Percentiles rank a stretch among this genome's conserved stretches.
Conservation (phyloP, 495 filamentous ascomycete genomes). For the Hypoxylon fuscum region DNA sequence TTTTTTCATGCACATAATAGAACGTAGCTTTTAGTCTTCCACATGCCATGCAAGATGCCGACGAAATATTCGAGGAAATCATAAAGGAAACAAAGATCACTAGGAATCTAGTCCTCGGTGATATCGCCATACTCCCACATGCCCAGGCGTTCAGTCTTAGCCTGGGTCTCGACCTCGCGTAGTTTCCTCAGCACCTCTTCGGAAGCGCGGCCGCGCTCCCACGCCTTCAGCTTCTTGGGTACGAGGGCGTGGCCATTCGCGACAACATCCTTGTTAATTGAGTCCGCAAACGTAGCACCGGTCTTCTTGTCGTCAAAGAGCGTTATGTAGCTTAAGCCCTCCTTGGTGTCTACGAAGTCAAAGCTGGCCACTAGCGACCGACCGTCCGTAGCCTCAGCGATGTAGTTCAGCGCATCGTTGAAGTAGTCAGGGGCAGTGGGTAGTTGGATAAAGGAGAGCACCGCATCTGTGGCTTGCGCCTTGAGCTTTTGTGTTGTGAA, state of each 20-base stretch:
- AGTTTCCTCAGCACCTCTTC: conserved; percentile 74
- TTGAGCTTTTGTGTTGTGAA: conserved; percentile 83
- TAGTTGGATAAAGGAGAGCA: conserved; percentile 88
- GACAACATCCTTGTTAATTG: conserved; percentile 86
- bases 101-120: conserved; percentile 74
- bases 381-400: conserved; percentile 71
- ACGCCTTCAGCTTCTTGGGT: conserved; percentile 84
- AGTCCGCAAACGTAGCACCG: conserved; percentile 59
- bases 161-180: conserved; percentile 72
- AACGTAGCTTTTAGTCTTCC: conserved; percentile 17
- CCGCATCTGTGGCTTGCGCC: conserved; percentile 86
- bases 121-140: conserved; percentile 99
- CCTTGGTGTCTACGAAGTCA: conserved; percentile 76
- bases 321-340: conserved; percentile 83
- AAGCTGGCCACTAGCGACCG: conserved; percentile 88
- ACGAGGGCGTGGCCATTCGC: conserved; percentile 88
- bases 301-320: conserved; percentile 80
- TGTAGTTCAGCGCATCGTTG: conserved; percentile 74
- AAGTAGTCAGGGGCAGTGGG: conserved; percentile 82
- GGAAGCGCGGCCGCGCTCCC: conserved; percentile 76
- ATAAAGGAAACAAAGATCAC: neutral
- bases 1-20: conserved; percentile 5
- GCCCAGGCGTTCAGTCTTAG: conserved; percentile 78
- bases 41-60: conserved; percentile 34
- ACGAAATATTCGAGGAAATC: conserved; percentile 2